Evolutionary conservation across 306 rosid genomes (phyloP), one percentile per base, ranked within the genome.

Genomic region (Gastrolobium villosum): DNA sequence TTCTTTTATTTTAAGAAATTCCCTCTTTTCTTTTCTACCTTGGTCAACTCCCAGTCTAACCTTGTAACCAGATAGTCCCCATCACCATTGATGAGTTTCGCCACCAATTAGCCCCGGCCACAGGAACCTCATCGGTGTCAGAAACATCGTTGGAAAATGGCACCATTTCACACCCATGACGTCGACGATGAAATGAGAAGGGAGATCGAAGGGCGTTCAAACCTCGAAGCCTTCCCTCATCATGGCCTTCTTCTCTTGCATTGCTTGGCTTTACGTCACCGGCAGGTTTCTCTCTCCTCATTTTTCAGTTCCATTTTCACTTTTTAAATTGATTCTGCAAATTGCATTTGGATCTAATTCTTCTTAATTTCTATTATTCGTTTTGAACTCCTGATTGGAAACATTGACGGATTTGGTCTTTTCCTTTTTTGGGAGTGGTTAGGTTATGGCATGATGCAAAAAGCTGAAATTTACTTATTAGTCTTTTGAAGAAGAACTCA

Each of bases 371-470:
- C 15, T 14, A 43, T n/a, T 56, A 10, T 71, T 37, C 2, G 3
- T 37, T 81, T 73, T n/a, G n/a, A 71, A 60, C 34, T 52, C 2
- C 5, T 59, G 34, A 83, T 64, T 59, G 6, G 44, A 65, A 77
- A 48, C 8, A 20, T 15, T 68, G 11, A 68, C 8, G 40, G 52
- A 40, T 59, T 62, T 34, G 11, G n/a, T 28, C 2, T 0, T 48
- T 1, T 32, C 34, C 3, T 15, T 30, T 63, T 13, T 72, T 28
- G 37, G 81, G 67, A 52, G 48, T 53, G 26, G 81, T 78, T 86
- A 95, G 99, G 91, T 85, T 95, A 83, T 93, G 99, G 99, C 99
- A 95, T 74, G 99, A 95, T 74, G 98, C 99, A 11, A 98, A 93
- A 77, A 93, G 87, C 77, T 87, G 98, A 36, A 91, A 78, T 45